A percentile compares a stretch with the other conserved stretches of the same genome.
phyloP scores from a whole-genome alignment of 2,329 filamentous ascomycete species.

The Diaporthe australafricana region DNA sequence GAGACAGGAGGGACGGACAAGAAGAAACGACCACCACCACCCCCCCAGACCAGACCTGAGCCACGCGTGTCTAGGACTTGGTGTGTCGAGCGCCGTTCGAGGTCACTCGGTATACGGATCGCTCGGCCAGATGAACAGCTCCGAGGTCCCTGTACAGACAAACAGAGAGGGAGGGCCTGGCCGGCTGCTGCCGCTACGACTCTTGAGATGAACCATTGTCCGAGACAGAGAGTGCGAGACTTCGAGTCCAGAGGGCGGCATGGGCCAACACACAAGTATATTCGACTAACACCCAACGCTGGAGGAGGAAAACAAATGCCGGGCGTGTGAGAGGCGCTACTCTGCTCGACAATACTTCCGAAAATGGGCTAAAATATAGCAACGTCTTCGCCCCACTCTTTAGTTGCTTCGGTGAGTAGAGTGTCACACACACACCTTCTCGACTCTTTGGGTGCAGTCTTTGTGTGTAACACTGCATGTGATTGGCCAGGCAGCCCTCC shows the following conservation, averaged over 20 bases:
- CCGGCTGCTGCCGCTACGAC: conserved; percentile 3
- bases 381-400: conserved; percentile 22
- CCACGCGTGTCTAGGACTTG: conserved; percentile 8
- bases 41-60: conserved; percentile 3
- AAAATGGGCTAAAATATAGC: conserved; percentile 2
- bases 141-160: not conserved
- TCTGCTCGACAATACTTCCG: not conserved
- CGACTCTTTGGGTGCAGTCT: not conserved
- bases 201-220: conserved; percentile 27
- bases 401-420: conserved; percentile 14
- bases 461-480: not conserved
- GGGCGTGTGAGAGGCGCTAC: not conserved
- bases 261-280: conserved; percentile 2
- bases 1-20: not conserved
- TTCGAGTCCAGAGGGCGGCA: not conserved
- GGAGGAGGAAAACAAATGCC: conserved; percentile 1
- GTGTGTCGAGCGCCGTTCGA: not conserved
- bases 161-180: not conserved
- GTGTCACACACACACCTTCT: conserved; percentile 10
- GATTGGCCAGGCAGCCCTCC: conserved; percentile 12
- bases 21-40: not conserved
- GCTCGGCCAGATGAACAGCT: conserved; percentile 18
- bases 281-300: too few species aligned
- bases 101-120: conserved; percentile 14
- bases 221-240: too few species aligned